phyloP scores from a whole-genome alignment of 2,329 filamentous ascomycete species.

The Hypoxylon sp. region DNA sequence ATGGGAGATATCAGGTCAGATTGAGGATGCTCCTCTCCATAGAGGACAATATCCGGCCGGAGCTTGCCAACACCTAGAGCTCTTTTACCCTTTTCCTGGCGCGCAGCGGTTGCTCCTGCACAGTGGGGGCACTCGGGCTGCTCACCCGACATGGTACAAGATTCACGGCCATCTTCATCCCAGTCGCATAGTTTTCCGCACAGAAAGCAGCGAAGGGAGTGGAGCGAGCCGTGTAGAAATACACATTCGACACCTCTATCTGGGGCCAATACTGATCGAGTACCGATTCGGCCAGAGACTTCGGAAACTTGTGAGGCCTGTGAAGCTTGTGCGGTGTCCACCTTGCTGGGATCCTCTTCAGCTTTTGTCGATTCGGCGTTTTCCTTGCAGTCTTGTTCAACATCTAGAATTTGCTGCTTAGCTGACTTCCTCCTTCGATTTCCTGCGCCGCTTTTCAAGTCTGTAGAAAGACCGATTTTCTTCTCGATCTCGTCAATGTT shows the following conservation, averaged over 20 bases:
- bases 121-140: constrained; percentile 75
- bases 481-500: constrained; percentile 80
- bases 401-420: constrained; percentile 43
- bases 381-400: constrained; percentile 45
- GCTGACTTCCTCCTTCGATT: constrained; percentile 60
- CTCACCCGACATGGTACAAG: constrained; percentile 67
- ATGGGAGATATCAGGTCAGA: constrained; percentile 74
- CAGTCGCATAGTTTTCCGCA: constrained; percentile 66
- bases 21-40: constrained; percentile 76
- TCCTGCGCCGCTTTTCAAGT: constrained; percentile 68
- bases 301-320: constrained; percentile 31
- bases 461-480: constrained; percentile 72
- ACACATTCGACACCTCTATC: constrained; percentile 68
- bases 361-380: constrained; percentile 34
- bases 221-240: constrained; percentile 76
- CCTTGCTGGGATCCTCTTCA: constrained; percentile 21
- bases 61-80: constrained; percentile 73
- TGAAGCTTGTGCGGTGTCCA: constrained; percentile 34
- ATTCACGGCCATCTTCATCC: constrained; percentile 64
- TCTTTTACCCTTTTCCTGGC: constrained; percentile 71
- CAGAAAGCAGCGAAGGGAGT: constrained; percentile 69
- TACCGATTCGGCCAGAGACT: constrained; percentile 26
- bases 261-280: constrained; percentile 35
- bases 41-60: constrained; percentile 76
- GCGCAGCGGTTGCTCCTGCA: constrained; percentile 66